phyloP scores from a whole-genome alignment of 257 asterid genomes.

The Solanum clarkiae region DNA sequence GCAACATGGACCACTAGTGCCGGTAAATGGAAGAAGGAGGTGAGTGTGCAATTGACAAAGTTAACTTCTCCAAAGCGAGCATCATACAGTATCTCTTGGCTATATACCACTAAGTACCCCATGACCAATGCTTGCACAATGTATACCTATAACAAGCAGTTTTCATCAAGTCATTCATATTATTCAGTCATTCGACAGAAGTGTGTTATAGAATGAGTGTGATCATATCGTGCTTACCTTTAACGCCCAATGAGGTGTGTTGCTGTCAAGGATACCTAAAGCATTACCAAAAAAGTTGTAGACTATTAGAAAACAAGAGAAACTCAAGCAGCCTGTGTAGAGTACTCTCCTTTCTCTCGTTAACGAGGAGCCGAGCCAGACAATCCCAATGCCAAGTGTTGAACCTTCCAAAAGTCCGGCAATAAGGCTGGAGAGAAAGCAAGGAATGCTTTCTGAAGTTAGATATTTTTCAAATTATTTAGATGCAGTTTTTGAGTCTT shows the following conservation, averaged over 20 bases:
- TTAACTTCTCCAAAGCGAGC: not conserved
- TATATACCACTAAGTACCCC: not conserved
- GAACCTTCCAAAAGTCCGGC: not conserved
- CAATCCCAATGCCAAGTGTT: not conserved
- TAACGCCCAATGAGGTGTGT: not conserved
- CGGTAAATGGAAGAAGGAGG: not conserved
- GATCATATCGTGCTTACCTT: not conserved
- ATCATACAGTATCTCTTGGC: not conserved
- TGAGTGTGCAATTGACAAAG: not conserved
- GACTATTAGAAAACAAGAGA: not conserved
- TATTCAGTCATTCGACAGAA: not conserved
- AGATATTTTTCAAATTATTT: not conserved
- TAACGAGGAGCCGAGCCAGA: not conserved
- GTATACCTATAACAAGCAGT: not conserved
- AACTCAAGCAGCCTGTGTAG: not conserved
- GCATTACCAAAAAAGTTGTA: not conserved
- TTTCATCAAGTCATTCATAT: not conserved
- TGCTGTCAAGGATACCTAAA: not conserved
- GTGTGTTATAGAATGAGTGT: not conserved
- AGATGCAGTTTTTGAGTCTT: not conserved
- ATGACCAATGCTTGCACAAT: not conserved
- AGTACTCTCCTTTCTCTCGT: not conserved
- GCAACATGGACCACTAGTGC: not conserved
- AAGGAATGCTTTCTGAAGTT: not conserved
- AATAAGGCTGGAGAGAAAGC: not conserved